phyloP scores from a whole-genome alignment of 2,329 filamentous ascomycete species.

The Leptodontidium sp. region DNA sequence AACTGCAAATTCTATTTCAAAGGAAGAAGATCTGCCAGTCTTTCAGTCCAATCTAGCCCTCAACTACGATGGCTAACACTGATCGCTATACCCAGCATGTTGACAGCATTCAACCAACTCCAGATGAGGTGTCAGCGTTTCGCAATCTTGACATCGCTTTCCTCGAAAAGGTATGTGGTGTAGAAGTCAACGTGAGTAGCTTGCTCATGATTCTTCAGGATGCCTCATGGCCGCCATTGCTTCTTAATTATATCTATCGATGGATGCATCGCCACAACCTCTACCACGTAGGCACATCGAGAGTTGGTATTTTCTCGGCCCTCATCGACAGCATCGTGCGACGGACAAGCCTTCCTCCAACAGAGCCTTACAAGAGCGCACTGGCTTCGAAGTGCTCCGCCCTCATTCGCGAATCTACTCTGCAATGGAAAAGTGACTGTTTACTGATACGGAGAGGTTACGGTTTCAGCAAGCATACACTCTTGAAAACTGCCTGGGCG shows the following conservation, averaged over 20 bases:
- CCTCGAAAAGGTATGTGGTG: neutral
- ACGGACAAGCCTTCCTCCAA: neutral
- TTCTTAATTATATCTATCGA: constrained; percentile 5
- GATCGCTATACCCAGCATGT: neutral
- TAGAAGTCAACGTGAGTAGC: neutral
- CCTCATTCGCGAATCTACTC: neutral
- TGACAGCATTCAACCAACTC: neutral
- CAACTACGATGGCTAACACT: neutral
- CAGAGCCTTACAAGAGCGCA: neutral
- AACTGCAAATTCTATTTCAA: neutral
- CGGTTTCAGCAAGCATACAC: constrained; percentile 8
- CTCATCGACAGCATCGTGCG: neutral
- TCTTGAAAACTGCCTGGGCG: constrained; percentile 7
- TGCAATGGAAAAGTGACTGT: neutral
- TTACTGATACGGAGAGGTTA: neutral
- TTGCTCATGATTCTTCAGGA: neutral
- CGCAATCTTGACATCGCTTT: neutral
- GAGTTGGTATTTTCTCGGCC: constrained; percentile 3
- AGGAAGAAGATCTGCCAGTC: neutral
- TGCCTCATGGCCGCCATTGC: neutral
- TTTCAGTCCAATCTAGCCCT: neutral
- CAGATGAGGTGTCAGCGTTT: neutral
- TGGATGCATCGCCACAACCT: constrained; percentile 7
- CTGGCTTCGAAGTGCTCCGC: constrained; percentile 1
- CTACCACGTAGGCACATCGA: neutral